Evolutionary conservation across 2,329 filamentous ascomycete genomes (phyloP), one percentile per base, ranked within the genome.

Genomic region (Aspergillus costaricaensis): DNA sequence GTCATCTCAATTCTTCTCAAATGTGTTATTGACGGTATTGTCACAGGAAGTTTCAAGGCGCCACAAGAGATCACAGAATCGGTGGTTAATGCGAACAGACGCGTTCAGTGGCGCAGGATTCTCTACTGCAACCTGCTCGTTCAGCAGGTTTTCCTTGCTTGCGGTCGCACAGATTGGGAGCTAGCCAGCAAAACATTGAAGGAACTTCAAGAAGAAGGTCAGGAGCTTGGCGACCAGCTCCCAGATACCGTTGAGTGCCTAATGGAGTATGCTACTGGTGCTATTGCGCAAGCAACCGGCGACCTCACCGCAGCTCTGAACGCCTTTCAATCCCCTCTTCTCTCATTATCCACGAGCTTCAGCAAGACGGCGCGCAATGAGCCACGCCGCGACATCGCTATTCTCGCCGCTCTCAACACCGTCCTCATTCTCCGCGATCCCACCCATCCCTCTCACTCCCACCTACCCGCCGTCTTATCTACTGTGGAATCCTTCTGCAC

Each of bases 201-300:
- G 12, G 81, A 83, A 48, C 76, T 90, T 12, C 80, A 83, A 55
- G 74, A 71, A 55, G 77, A 81, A 72, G 62, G 77, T 68, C 62
- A 80, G 79, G 71, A 78, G 70, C 64, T 80, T 80, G 75, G 61
- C 61, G 68, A 79, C 36, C 68, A 70, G 9, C 70, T 77, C 21
- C 69, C 76, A 2, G 73, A 76, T 14, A 69, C 74, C 2, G 81
- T 87, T 38, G 74, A 75, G 23, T 78, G 86, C 36, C 81, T 91
- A 48, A 81, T 85, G 6, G 79, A 85, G 47, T 97, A 97, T 74
- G 85, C 96, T 17, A 81, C 83, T 0, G 93, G 90, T 0, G 84
- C 91, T 7, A 89, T 92, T 67, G 81, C 87, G 55, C 94, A 97
- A 78, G 91, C 89, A 17, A 88, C 83, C 5, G 92, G 92, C 15